A percentile compares a stretch with the other conserved stretches of the same genome.
These are phyloP conservation scores for Lachnellula cervina DNA, from an alignment of 2,329 filamentous ascomycete genomes.

Conservation along the genomic window DNA sequence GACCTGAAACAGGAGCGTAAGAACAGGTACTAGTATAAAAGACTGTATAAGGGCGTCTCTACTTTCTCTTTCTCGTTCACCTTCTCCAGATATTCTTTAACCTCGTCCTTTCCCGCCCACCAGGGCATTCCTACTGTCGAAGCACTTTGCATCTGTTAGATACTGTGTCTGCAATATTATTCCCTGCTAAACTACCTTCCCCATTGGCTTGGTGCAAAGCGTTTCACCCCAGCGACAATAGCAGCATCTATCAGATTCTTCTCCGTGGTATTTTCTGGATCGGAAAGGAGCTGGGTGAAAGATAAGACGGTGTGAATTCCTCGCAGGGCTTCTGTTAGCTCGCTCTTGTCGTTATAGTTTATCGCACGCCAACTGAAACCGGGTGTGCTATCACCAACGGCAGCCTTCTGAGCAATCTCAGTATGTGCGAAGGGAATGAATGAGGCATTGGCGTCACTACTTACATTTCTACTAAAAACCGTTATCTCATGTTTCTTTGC, in stretches of 20 bases:
- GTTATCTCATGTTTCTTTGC: constrained; percentile 47
- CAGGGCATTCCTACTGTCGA: constrained; percentile 40
- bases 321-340: constrained; percentile 36
- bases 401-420: constrained; percentile 21
- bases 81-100: constrained; percentile 45
- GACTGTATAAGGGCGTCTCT: background rate
- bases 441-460: background rate
- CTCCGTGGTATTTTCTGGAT: constrained; percentile 30
- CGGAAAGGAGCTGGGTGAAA: constrained; percentile 33
- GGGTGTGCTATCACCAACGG: constrained; percentile 8
- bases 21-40: background rate
- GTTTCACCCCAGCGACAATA: constrained; percentile 36
- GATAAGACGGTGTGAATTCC: constrained; percentile 50
- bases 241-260: constrained; percentile 38
- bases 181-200: constrained; percentile 18
- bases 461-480: constrained; percentile 45
- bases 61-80: constrained; percentile 40
- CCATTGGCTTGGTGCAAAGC: constrained; percentile 38
- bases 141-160: constrained; percentile 25
- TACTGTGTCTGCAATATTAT: background rate
- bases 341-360: constrained; percentile 39
- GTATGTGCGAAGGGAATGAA: background rate
- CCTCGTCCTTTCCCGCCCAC: constrained; percentile 47
- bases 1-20: constrained; percentile 27
- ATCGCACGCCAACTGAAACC: constrained; percentile 38